These are phyloP conservation scores for Didymella arachidicola DNA, from an alignment of 2,329 filamentous ascomycete genomes.

Conservation along the genomic window DNA sequence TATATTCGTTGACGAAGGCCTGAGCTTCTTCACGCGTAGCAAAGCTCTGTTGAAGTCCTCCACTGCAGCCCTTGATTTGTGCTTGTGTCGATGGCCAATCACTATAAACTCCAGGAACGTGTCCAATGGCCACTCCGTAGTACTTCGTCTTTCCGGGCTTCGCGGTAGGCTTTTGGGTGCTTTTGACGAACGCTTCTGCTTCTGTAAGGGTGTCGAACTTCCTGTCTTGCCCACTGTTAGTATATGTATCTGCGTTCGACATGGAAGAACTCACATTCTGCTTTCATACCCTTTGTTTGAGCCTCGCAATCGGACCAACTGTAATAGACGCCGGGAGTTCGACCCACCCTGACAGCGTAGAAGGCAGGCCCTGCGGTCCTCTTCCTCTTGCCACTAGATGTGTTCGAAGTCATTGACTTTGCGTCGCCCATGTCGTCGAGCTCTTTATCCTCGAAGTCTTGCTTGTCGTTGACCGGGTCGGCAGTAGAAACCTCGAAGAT, in stretches of 20 bases:
- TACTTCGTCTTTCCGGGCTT: constrained; percentile 59
- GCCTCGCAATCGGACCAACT: constrained; percentile 68
- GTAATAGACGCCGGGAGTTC: constrained; percentile 68
- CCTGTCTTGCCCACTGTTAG: constrained; percentile 67
- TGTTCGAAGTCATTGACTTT: constrained; percentile 32
- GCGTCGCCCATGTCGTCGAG: constrained; percentile 27
- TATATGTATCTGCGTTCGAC: no score
- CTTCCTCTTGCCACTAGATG: constrained; percentile 62
- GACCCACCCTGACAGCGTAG: constrained; percentile 69
- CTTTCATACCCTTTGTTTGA: constrained; percentile 66
- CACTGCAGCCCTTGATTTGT: constrained; percentile 77
- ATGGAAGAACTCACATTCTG: constrained; percentile 43
- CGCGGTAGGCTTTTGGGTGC: constrained; percentile 54
- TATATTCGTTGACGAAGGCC: constrained; percentile 67
- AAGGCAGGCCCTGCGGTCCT: constrained; percentile 61
- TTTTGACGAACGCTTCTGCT: constrained; percentile 79
- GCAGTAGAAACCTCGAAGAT: constrained; percentile 6
- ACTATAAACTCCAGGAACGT: constrained; percentile 67
- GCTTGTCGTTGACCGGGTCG: background rate
- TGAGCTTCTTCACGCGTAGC: constrained; percentile 71
- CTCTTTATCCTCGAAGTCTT: constrained; percentile 1
- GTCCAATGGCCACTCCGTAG: constrained; percentile 67
- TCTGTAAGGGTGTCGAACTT: constrained; percentile 77
- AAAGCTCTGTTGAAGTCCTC: constrained; percentile 63
- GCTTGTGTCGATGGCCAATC: constrained; percentile 74